phyloP scores from a whole-genome alignment of 164 flowering plant genomes.

The Brasenia schreberi region DNA sequence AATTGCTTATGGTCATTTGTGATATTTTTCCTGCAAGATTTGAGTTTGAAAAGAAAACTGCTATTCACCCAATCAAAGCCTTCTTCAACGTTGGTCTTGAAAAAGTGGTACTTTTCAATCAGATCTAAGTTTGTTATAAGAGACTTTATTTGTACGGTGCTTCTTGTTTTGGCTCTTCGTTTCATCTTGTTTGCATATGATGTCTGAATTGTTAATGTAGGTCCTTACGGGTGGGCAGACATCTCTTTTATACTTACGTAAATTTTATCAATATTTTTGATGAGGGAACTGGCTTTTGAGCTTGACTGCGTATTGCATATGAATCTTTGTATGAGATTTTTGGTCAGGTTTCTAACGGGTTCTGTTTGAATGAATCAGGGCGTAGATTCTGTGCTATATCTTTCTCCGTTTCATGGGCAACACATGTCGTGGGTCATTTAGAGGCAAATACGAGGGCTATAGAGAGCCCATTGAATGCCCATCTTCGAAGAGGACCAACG shows the following conservation, averaged over 20 bases:
- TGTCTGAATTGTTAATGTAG: background rate
- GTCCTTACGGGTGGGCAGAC: background rate
- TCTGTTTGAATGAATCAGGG: conserved; percentile 2
- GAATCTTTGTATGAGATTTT: background rate
- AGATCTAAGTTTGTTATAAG: background rate
- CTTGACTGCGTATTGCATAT: background rate
- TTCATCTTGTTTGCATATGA: background rate
- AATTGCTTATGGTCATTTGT: background rate
- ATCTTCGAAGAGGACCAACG: conserved; percentile 18
- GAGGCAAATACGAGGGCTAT: conserved; percentile 46
- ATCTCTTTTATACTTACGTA: conserved; percentile 8
- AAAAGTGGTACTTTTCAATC: background rate
- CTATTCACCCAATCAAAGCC: too few relatives aligned
- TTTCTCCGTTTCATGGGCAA: conserved; percentile 85
- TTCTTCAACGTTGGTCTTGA: too few relatives aligned
- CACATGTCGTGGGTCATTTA: conserved; percentile 90
- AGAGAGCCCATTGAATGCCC: conserved; percentile 40
- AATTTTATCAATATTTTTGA: too few relatives aligned
- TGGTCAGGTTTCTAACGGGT: background rate
- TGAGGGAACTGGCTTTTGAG: background rate
- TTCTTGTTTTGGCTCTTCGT: background rate
- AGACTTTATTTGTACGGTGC: background rate
- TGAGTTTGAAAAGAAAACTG: too few relatives aligned
- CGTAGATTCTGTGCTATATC: conserved; percentile 10
- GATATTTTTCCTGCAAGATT: background rate